A percentile compares a stretch with the other conserved stretches of the same genome.
Evolutionary conservation across 768 basidiomycete species (phyloP).

Genomic region (Collybia sp.): DNA sequence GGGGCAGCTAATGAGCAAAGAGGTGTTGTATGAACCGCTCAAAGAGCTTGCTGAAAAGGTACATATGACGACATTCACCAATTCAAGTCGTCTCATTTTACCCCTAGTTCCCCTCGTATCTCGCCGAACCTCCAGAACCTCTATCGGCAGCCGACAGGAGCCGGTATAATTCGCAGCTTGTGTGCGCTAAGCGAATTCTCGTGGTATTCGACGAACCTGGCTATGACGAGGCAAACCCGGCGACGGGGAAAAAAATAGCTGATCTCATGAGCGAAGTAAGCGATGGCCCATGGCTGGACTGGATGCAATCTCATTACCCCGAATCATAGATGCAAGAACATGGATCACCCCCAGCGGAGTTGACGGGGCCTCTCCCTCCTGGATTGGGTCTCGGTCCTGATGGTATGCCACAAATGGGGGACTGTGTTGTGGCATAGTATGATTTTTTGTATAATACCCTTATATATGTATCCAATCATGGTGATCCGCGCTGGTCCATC

Average conservation of each 20-base stretch:
- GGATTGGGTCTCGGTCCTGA: conserved; percentile 32
- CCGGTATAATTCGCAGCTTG: conserved; percentile 62
- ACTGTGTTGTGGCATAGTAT: no score
- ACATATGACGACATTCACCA: conserved; percentile 1
- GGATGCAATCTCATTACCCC: background rate
- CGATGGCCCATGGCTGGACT: background rate
- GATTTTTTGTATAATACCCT: no score
- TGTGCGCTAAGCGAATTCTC: conserved; percentile 53
- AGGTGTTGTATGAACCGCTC: conserved; percentile 81
- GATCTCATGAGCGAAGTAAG: conserved; percentile 74
- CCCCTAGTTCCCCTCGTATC: conserved; percentile 72
- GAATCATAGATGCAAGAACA: conserved; percentile 66
- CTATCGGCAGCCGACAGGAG: conserved; percentile 53
- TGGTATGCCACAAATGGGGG: no score
- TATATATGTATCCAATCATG: no score
- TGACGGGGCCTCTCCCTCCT: conserved; percentile 81
- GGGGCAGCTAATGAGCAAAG: conserved; percentile 76
- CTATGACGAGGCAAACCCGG: conserved; percentile 53
- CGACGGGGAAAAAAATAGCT: conserved; percentile 43
- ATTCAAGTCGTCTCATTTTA: background rate
- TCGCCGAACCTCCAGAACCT: conserved; percentile 47
- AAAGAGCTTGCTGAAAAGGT: conserved; percentile 77
- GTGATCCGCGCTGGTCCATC: no score
- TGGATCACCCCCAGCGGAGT: conserved; percentile 73
- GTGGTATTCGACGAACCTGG: conserved; percentile 57